A percentile compares a stretch with the other conserved stretches of the same genome.
These are phyloP conservation scores for Entomortierella chlamydospora DNA, from an alignment of 192 early-diverging fungal genomes.

Conservation along the genomic window DNA sequence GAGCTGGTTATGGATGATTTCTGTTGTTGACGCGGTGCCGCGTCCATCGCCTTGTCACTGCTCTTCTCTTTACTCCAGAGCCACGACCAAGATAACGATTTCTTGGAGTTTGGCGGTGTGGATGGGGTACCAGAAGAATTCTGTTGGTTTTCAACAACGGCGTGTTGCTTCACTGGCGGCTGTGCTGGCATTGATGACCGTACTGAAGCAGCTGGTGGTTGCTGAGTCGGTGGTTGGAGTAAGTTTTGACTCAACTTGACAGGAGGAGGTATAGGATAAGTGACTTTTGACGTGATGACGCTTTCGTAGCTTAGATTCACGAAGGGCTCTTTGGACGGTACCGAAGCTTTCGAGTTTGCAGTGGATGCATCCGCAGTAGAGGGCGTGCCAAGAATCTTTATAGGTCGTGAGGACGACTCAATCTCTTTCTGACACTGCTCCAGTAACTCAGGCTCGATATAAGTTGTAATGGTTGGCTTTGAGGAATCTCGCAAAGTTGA, in stretches of 20 bases:
- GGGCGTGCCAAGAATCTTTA: neutral
- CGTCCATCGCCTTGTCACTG: conserved; percentile 1
- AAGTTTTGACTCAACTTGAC: conserved; percentile 45
- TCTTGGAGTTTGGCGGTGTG: conserved; percentile 18
- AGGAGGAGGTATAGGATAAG: conserved; percentile 46
- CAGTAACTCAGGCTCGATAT: conserved; percentile 40
- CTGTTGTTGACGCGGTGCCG: conserved; percentile 2
- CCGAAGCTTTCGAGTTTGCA: neutral
- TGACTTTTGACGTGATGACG: conserved; percentile 17
- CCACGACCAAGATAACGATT: conserved; percentile 55
- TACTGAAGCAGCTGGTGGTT: neutral
- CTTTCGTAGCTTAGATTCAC: neutral
- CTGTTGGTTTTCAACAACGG: neutral
- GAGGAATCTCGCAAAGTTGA: conserved; percentile 43
- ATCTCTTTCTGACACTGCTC: conserved; percentile 40
- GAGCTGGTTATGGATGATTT: neutral
- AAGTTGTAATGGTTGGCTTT: conserved; percentile 50
- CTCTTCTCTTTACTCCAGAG: conserved; percentile 50
- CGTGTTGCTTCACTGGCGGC: neutral
- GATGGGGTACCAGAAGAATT: neutral
- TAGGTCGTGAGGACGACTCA: conserved; percentile 3
- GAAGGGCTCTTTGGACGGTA: neutral
- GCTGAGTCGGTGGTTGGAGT: conserved; percentile 9
- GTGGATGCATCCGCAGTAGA: neutral
- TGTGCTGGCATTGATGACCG: neutral